phyloP scores from a whole-genome alignment of 177 flowering plant species.

The Telopea speciosissima region DNA sequence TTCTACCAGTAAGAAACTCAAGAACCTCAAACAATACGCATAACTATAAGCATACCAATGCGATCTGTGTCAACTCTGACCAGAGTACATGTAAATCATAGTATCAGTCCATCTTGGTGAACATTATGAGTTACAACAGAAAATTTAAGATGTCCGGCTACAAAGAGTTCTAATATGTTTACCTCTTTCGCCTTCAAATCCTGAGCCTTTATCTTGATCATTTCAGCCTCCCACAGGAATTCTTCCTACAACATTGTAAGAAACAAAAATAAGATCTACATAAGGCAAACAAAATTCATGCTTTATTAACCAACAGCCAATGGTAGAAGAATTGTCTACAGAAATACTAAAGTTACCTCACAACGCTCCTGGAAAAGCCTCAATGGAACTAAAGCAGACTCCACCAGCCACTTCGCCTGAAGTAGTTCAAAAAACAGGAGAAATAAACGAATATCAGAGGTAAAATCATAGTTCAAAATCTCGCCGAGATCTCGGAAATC shows the following conservation, averaged over 20 bases:
- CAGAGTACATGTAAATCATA: neutral
- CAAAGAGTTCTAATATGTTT: conserved; percentile 4
- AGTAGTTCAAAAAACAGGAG: neutral
- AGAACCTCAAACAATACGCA: neutral
- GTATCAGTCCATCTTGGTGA: neutral
- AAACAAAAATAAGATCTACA: conserved; percentile 1
- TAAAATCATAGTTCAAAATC: no score
- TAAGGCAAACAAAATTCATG: neutral
- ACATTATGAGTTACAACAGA: neutral
- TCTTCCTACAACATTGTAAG: conserved; percentile 59
- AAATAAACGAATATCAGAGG: conserved; percentile 6
- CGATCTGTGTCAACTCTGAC: neutral
- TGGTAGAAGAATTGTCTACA: neutral
- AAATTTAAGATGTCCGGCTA: neutral
- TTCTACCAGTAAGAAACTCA: neutral
- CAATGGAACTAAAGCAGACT: conserved; percentile 66
- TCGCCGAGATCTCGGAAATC: no score
- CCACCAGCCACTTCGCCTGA: conserved; percentile 89
- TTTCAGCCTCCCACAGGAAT: conserved; percentile 90
- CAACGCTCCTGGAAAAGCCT: conserved; percentile 93
- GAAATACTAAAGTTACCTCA: conserved; percentile 47
- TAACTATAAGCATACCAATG: neutral
- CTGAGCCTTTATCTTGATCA: conserved; percentile 92
- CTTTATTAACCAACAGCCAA: neutral
- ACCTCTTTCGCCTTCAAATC: conserved; percentile 97